Percentiles rank a stretch among this genome's conserved stretches.
phyloP scores from a whole-genome alignment of 768 basidiomycete species.

The Lentinula aciculospora region DNA sequence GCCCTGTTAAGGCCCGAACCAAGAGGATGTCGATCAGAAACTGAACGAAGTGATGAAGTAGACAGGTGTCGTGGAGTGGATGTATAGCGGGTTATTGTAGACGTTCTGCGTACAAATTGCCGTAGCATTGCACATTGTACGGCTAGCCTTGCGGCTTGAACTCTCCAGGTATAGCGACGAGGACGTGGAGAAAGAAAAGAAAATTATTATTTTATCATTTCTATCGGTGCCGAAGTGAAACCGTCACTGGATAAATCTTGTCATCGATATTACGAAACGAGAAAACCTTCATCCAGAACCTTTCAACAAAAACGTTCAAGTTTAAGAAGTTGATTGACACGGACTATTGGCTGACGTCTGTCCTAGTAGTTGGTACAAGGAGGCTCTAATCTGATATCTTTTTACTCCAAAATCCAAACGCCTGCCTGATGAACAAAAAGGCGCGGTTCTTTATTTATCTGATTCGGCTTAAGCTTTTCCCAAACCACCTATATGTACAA shows the following conservation, averaged over 20 bases:
- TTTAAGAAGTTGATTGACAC: no score
- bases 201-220: not conserved
- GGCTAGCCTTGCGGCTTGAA: conserved; percentile 6
- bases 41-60: conserved; percentile 10
- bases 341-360: no score
- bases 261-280: not conserved
- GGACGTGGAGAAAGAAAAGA: not conserved
- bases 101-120: not conserved
- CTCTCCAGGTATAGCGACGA: not conserved
- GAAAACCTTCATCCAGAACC: no score
- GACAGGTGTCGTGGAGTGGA: conserved; percentile 10
- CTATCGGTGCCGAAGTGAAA: not conserved
- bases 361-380: no score
- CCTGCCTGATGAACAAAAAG: no score
- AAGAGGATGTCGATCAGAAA: conserved; percentile 11
- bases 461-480: no score
- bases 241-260: not conserved
- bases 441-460: no score
- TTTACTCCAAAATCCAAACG: no score
- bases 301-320: no score
- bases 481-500: not conserved
- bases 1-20: conserved; percentile 13
- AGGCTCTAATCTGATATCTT: no score
- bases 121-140: conserved; percentile 11
- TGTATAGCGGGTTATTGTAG: not conserved